phyloP scores from a whole-genome alignment of 192 early-diverging fungal genomes.

The Linderina pennispora region DNA sequence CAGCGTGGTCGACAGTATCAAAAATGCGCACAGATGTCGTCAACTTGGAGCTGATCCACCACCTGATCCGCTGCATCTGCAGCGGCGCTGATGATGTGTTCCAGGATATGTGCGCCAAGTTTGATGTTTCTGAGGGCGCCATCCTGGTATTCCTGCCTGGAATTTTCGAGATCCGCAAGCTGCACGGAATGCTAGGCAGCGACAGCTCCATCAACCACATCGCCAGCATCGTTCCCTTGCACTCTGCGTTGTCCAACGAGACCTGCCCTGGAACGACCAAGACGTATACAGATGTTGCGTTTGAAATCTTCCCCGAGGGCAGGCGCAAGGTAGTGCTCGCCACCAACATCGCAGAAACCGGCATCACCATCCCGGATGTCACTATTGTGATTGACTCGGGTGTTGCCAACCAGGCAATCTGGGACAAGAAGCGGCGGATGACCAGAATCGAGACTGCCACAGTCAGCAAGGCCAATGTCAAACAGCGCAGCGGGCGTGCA shows the following conservation, averaged over 20 bases:
- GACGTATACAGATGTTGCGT: conserved; percentile 46
- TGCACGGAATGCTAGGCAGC: conserved; percentile 49
- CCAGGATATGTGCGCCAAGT: neutral
- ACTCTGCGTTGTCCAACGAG: conserved; percentile 47
- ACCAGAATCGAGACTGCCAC: conserved; percentile 46
- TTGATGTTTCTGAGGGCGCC: conserved; percentile 35
- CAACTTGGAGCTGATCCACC: conserved; percentile 56
- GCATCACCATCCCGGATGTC: conserved; percentile 58
- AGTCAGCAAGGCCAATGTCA: conserved; percentile 49
- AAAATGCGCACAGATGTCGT: conserved; percentile 42
- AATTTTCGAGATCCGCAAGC: conserved; percentile 63
- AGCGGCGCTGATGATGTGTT: neutral
- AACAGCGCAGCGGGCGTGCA: conserved; percentile 55
- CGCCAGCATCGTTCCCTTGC: conserved; percentile 53
- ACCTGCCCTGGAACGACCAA: neutral
- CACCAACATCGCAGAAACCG: conserved; percentile 78
- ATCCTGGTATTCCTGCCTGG: conserved; percentile 68
- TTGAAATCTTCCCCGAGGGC: conserved; percentile 33
- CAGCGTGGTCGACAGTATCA: conserved; percentile 5
- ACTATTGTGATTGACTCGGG: conserved; percentile 67
- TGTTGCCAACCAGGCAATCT: conserved; percentile 54
- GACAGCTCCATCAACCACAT: neutral
- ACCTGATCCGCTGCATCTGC: conserved; percentile 48
- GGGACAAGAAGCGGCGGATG: conserved; percentile 51
- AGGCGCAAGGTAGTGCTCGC: conserved; percentile 81